Evolutionary conservation across 129 eudicot species (phyloP).

Genomic region (Helichrysum umbraculigerum): DNA sequence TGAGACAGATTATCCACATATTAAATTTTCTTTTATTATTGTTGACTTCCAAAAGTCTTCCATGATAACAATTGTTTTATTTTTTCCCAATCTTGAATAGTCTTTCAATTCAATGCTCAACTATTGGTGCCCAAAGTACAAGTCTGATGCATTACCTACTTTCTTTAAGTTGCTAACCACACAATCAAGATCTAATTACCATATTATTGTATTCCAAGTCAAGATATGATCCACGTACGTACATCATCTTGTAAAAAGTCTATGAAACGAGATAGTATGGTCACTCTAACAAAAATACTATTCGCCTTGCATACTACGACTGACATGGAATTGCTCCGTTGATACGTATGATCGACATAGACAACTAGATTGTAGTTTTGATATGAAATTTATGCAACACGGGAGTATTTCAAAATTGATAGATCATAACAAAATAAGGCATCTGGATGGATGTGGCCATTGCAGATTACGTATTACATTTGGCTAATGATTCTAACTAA

Average conservation of each 20-base stretch:
- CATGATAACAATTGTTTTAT: background rate
- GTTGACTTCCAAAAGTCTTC: slow-evolving; percentile 31
- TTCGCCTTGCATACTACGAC: no score
- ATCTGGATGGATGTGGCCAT: no score
- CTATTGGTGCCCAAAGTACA: slow-evolving; percentile 7
- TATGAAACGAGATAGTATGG: background rate
- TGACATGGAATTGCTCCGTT: no score
- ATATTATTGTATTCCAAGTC: slow-evolving; percentile 17
- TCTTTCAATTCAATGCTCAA: slow-evolving; percentile 15
- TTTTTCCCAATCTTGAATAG: slow-evolving; percentile 22
- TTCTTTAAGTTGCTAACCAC: background rate
- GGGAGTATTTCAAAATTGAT: no score
- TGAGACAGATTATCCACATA: slow-evolving; percentile 12
- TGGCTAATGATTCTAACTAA: no score
- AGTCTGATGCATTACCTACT: background rate
- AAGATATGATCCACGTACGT: background rate
- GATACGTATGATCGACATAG: no score
- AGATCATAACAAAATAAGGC: no score
- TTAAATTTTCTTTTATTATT: no score
- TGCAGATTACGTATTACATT: no score
- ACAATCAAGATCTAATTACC: slow-evolving; percentile 10
- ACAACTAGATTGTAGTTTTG: no score
- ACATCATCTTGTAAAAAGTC: background rate
- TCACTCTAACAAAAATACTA: no score
- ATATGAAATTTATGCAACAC: no score